Evolutionary conservation across 257 asterid genomes (phyloP), one percentile per base, ranked within the genome.

Genomic region (Solanum bulbocastanum): DNA sequence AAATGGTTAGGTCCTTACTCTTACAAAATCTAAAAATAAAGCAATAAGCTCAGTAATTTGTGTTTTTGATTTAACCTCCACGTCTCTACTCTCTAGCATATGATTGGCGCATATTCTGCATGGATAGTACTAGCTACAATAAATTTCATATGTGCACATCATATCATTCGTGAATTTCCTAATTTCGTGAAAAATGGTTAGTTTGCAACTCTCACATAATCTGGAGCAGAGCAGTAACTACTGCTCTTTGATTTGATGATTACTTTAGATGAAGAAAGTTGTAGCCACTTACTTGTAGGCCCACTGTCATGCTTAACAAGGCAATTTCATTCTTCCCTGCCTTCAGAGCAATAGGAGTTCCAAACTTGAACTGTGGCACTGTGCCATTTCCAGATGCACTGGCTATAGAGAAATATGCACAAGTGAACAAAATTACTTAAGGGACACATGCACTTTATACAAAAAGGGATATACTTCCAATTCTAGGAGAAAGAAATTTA

Each of bases 301-400:
- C 99, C 10, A 96, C 96, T 5, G 98, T 90, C 96, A 96, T 92
- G 95, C 98, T 94, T 87, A 96, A 89, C 88, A 96, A 86, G 84
- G 98, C 96, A 91, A 96, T 94, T 78, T 94, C 99, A 83, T 96
- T 96, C 88, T 89, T 88, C 83, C 99, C 99, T 72, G 92, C 91
- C 90, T 89, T 92, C 79, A 96, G 95, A 84, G 91, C 49, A 86
- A 96, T 92, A 81, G 96, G 95, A 87, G 91, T 89, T 86, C 83
- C 89, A 83, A 93, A 86, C 86, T 88, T 95, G 91, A 96, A 96
- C 56, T 87, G 91, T 2, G 96, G 82, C 22, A 92, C 93, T 13
- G 98, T 90, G 88, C 97, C 99, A 90, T 96, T 95, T 88, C 99
- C 99, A 36, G 93, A 92, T 37, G 91, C 95, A 91, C 94, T 95